Percentiles rank a stretch among this genome's conserved stretches.
These are phyloP conservation scores for Annona squamosa DNA, from an alignment of 164 flowering plant species.

Conservation along the genomic window DNA sequence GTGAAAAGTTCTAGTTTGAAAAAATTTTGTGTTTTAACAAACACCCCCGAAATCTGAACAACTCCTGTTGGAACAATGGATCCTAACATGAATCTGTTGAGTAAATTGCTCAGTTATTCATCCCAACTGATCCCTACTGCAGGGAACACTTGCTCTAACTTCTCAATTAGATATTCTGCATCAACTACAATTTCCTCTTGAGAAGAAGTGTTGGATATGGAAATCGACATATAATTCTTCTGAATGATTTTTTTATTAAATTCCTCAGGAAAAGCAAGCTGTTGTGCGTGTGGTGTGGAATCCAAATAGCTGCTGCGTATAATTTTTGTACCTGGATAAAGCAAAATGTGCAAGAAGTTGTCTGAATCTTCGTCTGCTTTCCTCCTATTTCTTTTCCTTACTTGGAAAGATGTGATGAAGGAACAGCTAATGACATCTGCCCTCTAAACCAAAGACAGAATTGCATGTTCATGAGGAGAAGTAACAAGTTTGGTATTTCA, in stretches of 20 bases:
- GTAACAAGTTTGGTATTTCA: neutral
- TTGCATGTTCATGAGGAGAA: neutral
- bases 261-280: neutral
- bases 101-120: too few species aligned
- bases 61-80: too few species aligned
- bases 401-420: slow-evolving; percentile 2
- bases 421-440: neutral
- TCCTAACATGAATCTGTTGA: too few species aligned
- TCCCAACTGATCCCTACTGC: too few species aligned
- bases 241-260: neutral
- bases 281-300: too few species aligned
- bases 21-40: too few species aligned
- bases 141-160: too few species aligned
- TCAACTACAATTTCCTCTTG: too few species aligned
- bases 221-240: neutral
- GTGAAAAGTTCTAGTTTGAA: too few species aligned
- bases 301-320: too few species aligned
- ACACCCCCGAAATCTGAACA: too few species aligned
- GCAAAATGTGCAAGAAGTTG: neutral
- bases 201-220: neutral
- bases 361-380: too few species aligned
- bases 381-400: neutral
- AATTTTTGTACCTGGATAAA: neutral
- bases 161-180: neutral
- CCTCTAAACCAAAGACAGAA: neutral